Percentiles rank a stretch among this genome's conserved stretches.
phyloP scores from a whole-genome alignment of 2,329 filamentous ascomycete species.

The Xylariaceae sp. region DNA sequence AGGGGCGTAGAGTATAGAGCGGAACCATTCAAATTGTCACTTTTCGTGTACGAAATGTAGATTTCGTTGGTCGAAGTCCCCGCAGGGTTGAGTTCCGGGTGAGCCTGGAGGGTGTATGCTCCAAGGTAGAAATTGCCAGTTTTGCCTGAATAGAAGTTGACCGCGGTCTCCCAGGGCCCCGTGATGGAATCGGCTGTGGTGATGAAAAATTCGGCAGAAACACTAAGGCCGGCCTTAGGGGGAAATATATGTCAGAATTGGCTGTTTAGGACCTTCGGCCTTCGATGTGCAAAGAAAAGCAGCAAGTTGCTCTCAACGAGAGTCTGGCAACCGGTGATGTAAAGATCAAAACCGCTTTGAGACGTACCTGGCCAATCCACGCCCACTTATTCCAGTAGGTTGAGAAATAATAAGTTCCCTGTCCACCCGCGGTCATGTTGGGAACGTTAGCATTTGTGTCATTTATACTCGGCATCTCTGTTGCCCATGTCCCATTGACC shows the following conservation, averaged over 20 bases:
- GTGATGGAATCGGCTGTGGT: conserved; percentile 20
- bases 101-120: conserved; percentile 23
- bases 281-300: not conserved
- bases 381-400: conserved; percentile 18
- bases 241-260: not conserved
- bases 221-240: conserved; percentile 13
- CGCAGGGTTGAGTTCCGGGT: conserved; percentile 16
- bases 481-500: conserved; percentile 15
- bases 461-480: conserved; percentile 5
- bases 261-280: not conserved
- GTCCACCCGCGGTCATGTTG: conserved; percentile 18
- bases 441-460: conserved; percentile 8
- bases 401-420: conserved; percentile 25
- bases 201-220: conserved; percentile 24
- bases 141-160: conserved; percentile 17
- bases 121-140: conserved; percentile 14
- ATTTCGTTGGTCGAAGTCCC: conserved; percentile 20
- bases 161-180: conserved; percentile 20
- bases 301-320: not conserved
- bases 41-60: conserved; percentile 23
- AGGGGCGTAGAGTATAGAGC: conserved; percentile 17
- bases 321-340: not conserved
- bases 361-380: conserved; percentile 22
- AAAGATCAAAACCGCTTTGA: not conserved
- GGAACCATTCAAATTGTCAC: conserved; percentile 4